Percentiles rank a stretch among this genome's conserved stretches.
These are phyloP conservation scores for Candida pseudoglaebosa DNA, from an alignment of 805 yeast species.

Conservation along the genomic window DNA sequence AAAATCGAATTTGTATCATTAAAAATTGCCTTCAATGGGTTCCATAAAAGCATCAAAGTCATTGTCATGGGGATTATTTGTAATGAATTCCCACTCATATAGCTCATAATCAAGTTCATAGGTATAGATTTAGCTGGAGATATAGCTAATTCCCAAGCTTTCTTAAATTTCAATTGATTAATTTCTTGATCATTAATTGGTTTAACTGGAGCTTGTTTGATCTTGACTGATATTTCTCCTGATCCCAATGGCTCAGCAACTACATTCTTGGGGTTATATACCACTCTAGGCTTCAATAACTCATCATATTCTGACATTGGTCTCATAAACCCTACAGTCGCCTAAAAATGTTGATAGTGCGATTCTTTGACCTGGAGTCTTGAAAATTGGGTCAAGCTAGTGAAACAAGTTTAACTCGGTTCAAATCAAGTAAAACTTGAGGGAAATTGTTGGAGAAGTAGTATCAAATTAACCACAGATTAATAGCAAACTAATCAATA, in stretches of 20 bases:
- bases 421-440: too few species aligned
- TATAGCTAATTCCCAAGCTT: conserved; percentile 83
- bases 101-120: conserved; percentile 85
- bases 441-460: too few species aligned
- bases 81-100: conserved; percentile 86
- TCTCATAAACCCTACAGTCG: neutral
- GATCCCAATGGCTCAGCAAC: conserved; percentile 7
- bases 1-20: conserved; percentile 54
- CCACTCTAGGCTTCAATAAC: conserved; percentile 10
- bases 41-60: conserved; percentile 77
- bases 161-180: conserved; percentile 46
- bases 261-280: conserved; percentile 5
- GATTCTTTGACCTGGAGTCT: too few species aligned
- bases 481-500: too few species aligned
- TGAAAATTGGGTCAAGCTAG: too few species aligned
- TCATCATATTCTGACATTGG: conserved; percentile 5
- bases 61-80: conserved; percentile 90
- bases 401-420: too few species aligned
- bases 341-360: neutral
- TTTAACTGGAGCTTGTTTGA: conserved; percentile 2
- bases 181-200: conserved; percentile 17
- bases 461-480: too few species aligned
- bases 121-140: conserved; percentile 84
- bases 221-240: conserved; percentile 14
- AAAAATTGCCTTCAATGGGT: conserved; percentile 71